A percentile compares a stretch with the other conserved stretches of the same genome.
phyloP scores from a whole-genome alignment of 345 rosid genomes.

The Adansonia digitata region DNA sequence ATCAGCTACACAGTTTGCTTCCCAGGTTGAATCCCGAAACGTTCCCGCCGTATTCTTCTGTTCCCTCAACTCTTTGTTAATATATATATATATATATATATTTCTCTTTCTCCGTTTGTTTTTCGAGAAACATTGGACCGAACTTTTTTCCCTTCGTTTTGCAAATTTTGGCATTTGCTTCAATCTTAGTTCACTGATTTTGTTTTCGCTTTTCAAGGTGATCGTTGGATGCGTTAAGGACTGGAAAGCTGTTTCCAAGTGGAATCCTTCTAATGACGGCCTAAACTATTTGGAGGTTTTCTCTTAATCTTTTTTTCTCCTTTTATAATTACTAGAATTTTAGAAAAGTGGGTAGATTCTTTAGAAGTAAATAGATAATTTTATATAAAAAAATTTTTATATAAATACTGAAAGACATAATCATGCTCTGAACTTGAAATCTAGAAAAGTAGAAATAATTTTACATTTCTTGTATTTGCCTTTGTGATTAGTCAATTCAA shows the following conservation, averaged over 20 bases:
- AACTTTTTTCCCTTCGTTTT: background rate
- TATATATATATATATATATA: no score
- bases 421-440: background rate
- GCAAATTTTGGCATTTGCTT: background rate
- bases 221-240: conserved; percentile 50
- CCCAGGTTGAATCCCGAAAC: conserved; percentile 25
- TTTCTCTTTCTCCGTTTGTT: background rate
- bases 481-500: background rate
- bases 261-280: conserved; percentile 72
- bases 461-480: background rate
- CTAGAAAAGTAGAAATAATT: background rate
- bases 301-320: background rate
- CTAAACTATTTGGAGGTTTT: conserved; percentile 76
- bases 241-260: conserved; percentile 63
- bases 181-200: background rate
- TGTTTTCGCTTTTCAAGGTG: conserved; percentile 36
- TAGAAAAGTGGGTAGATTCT: background rate
- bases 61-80: background rate
- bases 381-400: no score
- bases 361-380: background rate
- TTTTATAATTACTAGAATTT: background rate
- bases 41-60: conserved; percentile 51
- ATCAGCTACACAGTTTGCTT: conserved; percentile 43
- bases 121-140: background rate
- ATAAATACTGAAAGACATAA: background rate